phyloP scores from a whole-genome alignment of 2,329 filamentous ascomycete species.

The Cyphellophora europaea region DNA sequence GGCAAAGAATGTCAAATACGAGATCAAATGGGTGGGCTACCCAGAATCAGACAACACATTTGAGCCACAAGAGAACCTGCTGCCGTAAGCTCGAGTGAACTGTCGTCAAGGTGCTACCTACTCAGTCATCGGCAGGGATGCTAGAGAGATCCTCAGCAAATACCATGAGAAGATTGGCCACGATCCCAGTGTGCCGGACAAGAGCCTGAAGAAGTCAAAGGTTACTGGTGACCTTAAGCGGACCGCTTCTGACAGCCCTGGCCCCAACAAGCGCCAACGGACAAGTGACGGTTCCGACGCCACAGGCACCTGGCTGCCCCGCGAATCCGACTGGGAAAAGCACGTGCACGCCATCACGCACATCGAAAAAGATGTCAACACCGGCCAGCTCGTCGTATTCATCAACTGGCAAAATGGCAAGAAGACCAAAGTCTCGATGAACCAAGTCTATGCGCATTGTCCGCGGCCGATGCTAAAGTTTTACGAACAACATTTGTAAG shows the following conservation, averaged over 20 bases:
- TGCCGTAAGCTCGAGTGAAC: conserved; percentile 22
- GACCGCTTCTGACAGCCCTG: too few relatives aligned
- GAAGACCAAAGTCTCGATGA: conserved; percentile 31
- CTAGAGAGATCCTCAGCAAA: conserved; percentile 28
- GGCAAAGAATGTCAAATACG: conserved; percentile 23
- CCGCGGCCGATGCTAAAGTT: conserved; percentile 39
- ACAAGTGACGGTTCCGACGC: conserved; percentile 8
- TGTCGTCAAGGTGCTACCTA: background rate
- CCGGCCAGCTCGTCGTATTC: conserved; percentile 27
- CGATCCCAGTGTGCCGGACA: too few relatives aligned
- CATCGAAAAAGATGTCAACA: conserved; percentile 28
- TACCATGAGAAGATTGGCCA: conserved; percentile 35
- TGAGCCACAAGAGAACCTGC: conserved; percentile 36
- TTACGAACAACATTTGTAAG: conserved; percentile 40
- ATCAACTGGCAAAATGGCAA: conserved; percentile 36
- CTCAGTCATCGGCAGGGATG: conserved; percentile 14
- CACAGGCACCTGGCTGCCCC: conserved; percentile 29
- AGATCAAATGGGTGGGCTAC: conserved; percentile 41
- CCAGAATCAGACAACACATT: conserved; percentile 33
- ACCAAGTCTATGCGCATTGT: conserved; percentile 32
- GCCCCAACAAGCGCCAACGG: too few relatives aligned
- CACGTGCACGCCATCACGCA: conserved; percentile 33
- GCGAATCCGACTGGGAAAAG: conserved; percentile 32
- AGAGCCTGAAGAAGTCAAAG: too few relatives aligned
- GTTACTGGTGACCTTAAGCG: too few relatives aligned